Percentiles rank a stretch among this genome's conserved stretches.
Conservation (phyloP, 75 land plant species). For the Pinus albicaulis region DNA sequence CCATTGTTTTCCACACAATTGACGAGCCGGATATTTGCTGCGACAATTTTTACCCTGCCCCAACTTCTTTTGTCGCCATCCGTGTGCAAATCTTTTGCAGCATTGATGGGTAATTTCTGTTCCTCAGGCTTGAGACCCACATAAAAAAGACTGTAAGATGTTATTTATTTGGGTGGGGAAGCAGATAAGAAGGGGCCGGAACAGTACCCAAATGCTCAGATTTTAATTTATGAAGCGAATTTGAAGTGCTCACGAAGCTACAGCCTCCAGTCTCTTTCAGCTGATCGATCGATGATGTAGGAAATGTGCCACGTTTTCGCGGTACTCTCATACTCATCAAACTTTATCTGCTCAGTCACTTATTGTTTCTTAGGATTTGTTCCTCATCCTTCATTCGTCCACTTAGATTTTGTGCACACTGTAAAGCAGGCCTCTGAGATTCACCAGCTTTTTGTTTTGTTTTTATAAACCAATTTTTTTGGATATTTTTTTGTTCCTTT, state of each 20-base stretch:
- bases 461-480: background rate
- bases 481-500: background rate
- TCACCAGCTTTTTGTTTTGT: background rate
- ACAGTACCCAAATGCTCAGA: background rate
- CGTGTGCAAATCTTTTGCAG: background rate
- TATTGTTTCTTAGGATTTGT: background rate
- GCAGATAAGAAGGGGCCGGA: background rate
- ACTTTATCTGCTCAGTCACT: background rate
- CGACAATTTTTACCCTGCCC: background rate
- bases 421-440: background rate
- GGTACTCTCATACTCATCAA: background rate
- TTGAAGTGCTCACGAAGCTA: background rate
- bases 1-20: background rate
- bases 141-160: background rate
- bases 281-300: background rate
- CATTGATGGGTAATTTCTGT: background rate
- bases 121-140: background rate
- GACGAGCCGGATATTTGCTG: background rate
- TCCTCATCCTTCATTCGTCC: background rate
- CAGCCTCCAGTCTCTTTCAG: background rate
- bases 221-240: background rate
- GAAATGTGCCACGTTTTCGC: constrained; percentile 6
- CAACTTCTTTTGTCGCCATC: background rate
- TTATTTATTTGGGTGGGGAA: background rate
- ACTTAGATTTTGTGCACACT: background rate